These are phyloP conservation scores for Earliella scabrosa DNA, from an alignment of 1,284 basidiomycete genomes.

Conservation along the genomic window DNA sequence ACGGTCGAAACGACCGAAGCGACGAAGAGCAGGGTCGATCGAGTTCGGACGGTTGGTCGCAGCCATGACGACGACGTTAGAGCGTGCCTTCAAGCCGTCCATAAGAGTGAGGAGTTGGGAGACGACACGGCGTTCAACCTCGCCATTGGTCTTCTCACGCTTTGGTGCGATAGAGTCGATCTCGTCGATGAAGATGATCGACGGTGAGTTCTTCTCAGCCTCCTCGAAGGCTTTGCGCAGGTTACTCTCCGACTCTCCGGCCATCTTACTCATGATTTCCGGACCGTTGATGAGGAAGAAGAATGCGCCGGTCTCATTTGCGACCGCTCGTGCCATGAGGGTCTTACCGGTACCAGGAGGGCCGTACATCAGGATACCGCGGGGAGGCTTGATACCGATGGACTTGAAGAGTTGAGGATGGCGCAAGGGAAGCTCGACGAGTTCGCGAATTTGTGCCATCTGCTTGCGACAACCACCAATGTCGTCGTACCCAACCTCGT, in stretches of 20 bases:
- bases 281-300: slow-evolving; percentile 99
- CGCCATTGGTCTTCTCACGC: slow-evolving; percentile 99
- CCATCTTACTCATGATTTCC: slow-evolving; percentile 99
- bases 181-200: slow-evolving; percentile 99
- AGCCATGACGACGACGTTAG: slow-evolving; percentile 99
- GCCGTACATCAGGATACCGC: slow-evolving; percentile 96
- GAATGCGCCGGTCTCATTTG: slow-evolving; percentile 99
- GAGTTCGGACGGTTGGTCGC: slow-evolving; percentile 99
- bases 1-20: slow-evolving; percentile 98
- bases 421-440: slow-evolving; percentile 96
- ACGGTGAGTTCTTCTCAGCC: slow-evolving; percentile 99
- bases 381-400: slow-evolving; percentile 99
- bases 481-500: slow-evolving; percentile 98
- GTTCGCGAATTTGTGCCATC: slow-evolving; percentile 99
- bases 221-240: slow-evolving; percentile 98
- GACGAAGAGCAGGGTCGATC: slow-evolving; percentile 96
- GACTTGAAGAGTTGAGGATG: slow-evolving; percentile 99
- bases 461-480: slow-evolving; percentile 99
- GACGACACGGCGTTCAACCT: slow-evolving; percentile 98
- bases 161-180: slow-evolving; percentile 99
- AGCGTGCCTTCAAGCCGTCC: slow-evolving; percentile 98
- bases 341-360: slow-evolving; percentile 98
- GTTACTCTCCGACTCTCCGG: slow-evolving; percentile 97
- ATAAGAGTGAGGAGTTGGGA: slow-evolving; percentile 98
- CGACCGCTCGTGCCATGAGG: slow-evolving; percentile 98